These are phyloP conservation scores for Calocybe gangraenosa DNA, from an alignment of 768 basidiomycete genomes.

Conservation along the genomic window DNA sequence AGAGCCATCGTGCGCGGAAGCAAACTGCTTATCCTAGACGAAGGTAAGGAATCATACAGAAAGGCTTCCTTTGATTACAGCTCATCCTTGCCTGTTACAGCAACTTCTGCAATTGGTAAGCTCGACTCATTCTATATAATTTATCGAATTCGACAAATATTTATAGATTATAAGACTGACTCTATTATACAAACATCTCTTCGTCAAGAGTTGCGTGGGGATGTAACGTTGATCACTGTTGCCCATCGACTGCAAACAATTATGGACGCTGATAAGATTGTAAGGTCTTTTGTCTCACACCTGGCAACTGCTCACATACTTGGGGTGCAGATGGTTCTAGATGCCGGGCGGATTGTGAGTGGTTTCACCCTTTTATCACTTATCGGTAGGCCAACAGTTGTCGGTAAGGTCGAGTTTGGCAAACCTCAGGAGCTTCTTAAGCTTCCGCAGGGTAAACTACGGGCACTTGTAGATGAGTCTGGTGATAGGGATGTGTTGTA, in stretches of 20 bases:
- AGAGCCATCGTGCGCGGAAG: constrained; percentile 57
- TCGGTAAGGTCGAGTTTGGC: constrained; percentile 46
- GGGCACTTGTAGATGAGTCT: constrained; percentile 55
- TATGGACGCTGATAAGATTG: constrained; percentile 60
- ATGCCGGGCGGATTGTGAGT: constrained; percentile 48
- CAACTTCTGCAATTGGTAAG: constrained; percentile 47
- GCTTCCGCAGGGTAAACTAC: constrained; percentile 45
- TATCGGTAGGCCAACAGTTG: not conserved
- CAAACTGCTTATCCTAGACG: constrained; percentile 59
- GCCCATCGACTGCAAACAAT: constrained; percentile 70
- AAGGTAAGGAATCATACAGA: constrained; percentile 33
- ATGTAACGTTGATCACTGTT: constrained; percentile 60
- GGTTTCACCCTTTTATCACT: not conserved
- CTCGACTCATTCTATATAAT: not conserved
- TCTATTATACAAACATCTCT: constrained; percentile 68
- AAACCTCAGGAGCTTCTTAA: constrained; percentile 47
- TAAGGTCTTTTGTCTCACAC: constrained; percentile 22
- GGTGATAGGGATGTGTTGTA: constrained; percentile 48
- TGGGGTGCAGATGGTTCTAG: constrained; percentile 42
- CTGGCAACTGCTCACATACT: not conserved
- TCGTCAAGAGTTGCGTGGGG: constrained; percentile 55
- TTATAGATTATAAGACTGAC: constrained; percentile 58
- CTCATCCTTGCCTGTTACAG: constrained; percentile 26
- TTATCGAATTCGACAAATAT: not conserved
- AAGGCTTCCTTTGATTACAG: constrained; percentile 30